Evolutionary conservation across 257 asterid species (phyloP).

Genomic region (Solanum chiquidenum): DNA sequence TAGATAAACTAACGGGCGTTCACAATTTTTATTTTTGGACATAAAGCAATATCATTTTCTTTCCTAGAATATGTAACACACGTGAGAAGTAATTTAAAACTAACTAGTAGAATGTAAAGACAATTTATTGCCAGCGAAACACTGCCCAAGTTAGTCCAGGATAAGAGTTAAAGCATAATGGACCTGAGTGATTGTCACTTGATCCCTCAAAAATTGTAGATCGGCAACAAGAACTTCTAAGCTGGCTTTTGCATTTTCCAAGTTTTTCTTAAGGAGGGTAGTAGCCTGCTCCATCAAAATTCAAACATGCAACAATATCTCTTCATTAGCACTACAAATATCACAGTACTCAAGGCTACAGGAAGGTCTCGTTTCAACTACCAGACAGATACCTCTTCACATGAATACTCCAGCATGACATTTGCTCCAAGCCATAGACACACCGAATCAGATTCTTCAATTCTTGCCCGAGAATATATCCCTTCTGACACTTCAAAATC

Average conservation of each 20-base stretch:
- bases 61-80: neutral
- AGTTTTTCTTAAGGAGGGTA: slow-evolving; percentile 62
- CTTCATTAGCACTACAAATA: neutral
- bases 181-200: slow-evolving; percentile 90
- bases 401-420: slow-evolving; percentile 90
- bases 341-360: neutral
- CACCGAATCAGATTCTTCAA: slow-evolving; percentile 75
- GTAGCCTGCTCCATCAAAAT: slow-evolving; percentile 44
- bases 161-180: neutral
- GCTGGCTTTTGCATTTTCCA: slow-evolving; percentile 88
- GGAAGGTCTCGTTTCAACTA: neutral
- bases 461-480: slow-evolving; percentile 73
- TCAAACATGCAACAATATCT: neutral
- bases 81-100: neutral
- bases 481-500: slow-evolving; percentile 98
- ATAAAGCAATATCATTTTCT: neutral
- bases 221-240: slow-evolving; percentile 84
- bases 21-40: neutral
- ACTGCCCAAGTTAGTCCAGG: neutral
- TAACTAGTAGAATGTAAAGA: neutral
- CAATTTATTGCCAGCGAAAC: neutral
- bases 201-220: slow-evolving; percentile 82
- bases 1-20: neutral
- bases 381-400: slow-evolving; percentile 52
- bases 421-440: slow-evolving; percentile 98